phyloP scores from a whole-genome alignment of 352 stramenopile species.

The Phytophthora rubi region DNA sequence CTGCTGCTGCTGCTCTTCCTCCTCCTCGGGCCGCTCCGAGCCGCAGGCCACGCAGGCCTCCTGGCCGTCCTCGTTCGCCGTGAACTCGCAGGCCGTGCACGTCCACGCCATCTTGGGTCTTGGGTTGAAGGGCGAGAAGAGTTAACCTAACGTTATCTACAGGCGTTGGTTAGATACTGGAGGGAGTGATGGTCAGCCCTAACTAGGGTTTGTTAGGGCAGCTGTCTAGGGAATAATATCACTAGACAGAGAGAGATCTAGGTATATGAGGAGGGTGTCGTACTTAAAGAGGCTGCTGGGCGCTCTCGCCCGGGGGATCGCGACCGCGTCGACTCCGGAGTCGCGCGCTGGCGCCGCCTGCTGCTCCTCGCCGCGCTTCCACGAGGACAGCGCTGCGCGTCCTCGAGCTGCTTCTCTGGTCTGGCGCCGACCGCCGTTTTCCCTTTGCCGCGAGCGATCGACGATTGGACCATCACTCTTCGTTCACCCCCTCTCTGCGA shows the following conservation, averaged over 20 bases:
- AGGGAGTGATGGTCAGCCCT: neutral
- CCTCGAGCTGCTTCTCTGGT: conserved; percentile 37
- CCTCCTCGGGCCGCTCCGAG: conserved; percentile 47
- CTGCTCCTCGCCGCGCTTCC: conserved; percentile 22
- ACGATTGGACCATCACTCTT: conserved; percentile 42
- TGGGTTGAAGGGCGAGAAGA: too few species aligned
- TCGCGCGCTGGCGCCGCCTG: conserved; percentile 12
- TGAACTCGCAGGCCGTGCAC: conserved; percentile 68
- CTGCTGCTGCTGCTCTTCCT: conserved; percentile 27
- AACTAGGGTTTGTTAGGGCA: neutral
- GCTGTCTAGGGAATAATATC: conserved; percentile 3
- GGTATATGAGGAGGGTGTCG: too few species aligned
- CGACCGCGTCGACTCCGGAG: conserved; percentile 2
- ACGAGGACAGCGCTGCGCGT: conserved; percentile 27
- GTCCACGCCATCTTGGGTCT: conserved; percentile 55
- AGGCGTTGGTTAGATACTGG: conserved; percentile 1
- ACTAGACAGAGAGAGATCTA: conserved; percentile 5
- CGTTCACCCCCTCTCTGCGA: conserved; percentile 11
- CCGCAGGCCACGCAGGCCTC: conserved; percentile 68
- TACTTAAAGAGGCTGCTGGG: neutral
- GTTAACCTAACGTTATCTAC: conserved; percentile 1
- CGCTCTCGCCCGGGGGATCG: too few species aligned
- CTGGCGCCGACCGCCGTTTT: conserved; percentile 37
- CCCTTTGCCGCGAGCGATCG: conserved; percentile 31
- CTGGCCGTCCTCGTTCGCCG: conserved; percentile 65